Evolutionary conservation across 2,329 filamentous ascomycete species (phyloP), one percentile per base, ranked within the genome.

Genomic region (Xylariaceae sp.): DNA sequence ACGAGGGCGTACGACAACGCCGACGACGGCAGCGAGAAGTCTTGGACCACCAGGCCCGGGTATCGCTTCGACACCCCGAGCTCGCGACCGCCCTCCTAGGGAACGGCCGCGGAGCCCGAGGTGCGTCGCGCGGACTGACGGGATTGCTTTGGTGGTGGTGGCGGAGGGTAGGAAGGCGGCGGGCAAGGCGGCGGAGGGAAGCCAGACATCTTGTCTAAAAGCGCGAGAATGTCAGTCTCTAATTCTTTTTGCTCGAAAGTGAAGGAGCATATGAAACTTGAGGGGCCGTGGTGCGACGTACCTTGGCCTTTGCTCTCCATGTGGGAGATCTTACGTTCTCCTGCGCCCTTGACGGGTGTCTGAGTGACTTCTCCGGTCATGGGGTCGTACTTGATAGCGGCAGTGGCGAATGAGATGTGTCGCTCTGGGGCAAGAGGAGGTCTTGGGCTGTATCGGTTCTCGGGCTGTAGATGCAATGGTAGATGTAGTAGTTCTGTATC

Each of bases 111-210:
- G 17, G 47, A 34, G 12, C 33, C 3, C 11, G 24, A 31, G 21
- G 7, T 7, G 11, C 6, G 7, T 17, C 9, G 24, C 17, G 2
- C 7, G 1, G 9, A 9, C 16, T 43, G 23, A n/a, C 11, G 23
- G 7, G 17, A 43, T 17, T 17, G 31, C 12, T 16, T 9, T 0
- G 53, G 53, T 12, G 53, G 36, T 5, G n/a, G 34, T 3, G 57
- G 58, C 2, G 53, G 53, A 2, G 53, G 53, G 14, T 54, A 44
- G 9, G 31, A 47, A 1, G 58, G 58, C 3, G 50, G 54, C 4
- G 41, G 55, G 41, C 31, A 28, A 6, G 46, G 45, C 12, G 37
- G 39, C 1, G 44, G 53, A 26, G 40, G 40, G 26, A 33, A n/a
- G 14, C 40, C 2, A 8, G 37, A 36, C 34, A 53, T 36, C 1